These are phyloP conservation scores for Pueraria montana DNA, from an alignment of 306 rosid species.

Conservation along the genomic window DNA sequence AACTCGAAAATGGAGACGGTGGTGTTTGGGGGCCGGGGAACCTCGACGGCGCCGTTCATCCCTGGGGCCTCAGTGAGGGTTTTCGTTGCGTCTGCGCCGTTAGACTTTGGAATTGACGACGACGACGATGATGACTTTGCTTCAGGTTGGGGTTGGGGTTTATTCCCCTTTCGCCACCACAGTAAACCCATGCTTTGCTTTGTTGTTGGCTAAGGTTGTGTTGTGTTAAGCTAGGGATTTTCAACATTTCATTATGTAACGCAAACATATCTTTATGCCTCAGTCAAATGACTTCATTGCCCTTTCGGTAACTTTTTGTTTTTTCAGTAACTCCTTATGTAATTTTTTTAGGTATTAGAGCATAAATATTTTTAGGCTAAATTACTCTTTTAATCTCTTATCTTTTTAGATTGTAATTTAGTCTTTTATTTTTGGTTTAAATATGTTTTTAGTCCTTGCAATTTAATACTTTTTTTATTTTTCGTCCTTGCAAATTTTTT, in stretches of 20 bases:
- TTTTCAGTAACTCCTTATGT: not conserved
- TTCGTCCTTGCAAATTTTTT: no score
- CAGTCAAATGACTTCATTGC: constrained; percentile 32
- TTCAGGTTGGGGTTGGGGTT: constrained; percentile 40
- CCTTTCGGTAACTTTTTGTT: not conserved
- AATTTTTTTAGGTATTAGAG: no score
- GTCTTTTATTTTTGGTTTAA: no score
- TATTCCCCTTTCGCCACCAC: constrained; percentile 78
- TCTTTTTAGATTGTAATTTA: no score
- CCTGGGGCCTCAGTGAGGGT: constrained; percentile 62
- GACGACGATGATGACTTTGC: constrained; percentile 31
- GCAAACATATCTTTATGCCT: not conserved
- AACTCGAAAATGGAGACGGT: constrained; percentile 80
- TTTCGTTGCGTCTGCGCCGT: not conserved
- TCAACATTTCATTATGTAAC: not conserved
- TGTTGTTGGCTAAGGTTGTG: constrained; percentile 16
- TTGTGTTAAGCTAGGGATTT: constrained; percentile 51
- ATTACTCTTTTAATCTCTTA: no score
- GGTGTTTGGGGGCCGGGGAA: constrained; percentile 66
- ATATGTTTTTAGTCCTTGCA: no score
- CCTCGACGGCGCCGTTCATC: constrained; percentile 88
- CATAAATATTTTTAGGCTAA: no score
- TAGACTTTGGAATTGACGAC: constrained; percentile 15
- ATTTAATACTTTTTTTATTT: no score
- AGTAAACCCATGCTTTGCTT: constrained; percentile 71